Percentiles rank a stretch among this genome's conserved stretches.
Evolutionary conservation across 129 eudicot genomes (phyloP).

Genomic region (Artemisia annua): DNA sequence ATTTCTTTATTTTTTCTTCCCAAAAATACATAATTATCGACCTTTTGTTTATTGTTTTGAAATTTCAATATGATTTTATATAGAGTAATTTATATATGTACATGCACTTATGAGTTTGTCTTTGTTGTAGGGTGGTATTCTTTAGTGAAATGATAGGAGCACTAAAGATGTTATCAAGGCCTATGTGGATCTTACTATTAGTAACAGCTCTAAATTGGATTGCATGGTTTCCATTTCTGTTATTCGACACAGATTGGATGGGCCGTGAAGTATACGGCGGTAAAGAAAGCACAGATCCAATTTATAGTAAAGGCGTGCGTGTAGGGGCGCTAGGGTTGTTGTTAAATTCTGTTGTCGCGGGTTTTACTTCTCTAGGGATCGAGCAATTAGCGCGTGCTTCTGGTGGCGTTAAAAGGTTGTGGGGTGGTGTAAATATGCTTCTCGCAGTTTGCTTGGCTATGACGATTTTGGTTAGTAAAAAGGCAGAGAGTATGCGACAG

Average conservation of each 20-base stretch:
- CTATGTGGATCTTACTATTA: constrained; percentile 68
- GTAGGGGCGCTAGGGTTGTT: constrained; percentile 73
- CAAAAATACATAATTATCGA: too few species aligned
- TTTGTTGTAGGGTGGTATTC: constrained; percentile 21
- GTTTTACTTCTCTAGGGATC: constrained; percentile 54
- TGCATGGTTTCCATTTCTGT: constrained; percentile 87
- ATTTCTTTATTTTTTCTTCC: too few species aligned
- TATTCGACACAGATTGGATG: constrained; percentile 95
- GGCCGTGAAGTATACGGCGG: constrained; percentile 83
- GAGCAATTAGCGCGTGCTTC: constrained; percentile 35
- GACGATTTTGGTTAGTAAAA: constrained; percentile 66
- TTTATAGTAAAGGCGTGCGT: constrained; percentile 58
- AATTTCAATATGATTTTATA: too few species aligned
- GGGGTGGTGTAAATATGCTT: constrained; percentile 75
- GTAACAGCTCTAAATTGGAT: constrained; percentile 83
- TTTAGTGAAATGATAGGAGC: constrained; percentile 63
- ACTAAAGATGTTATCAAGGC: constrained; percentile 51
- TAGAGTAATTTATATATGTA: too few species aligned
- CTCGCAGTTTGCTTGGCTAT: constrained; percentile 56
- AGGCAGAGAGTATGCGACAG: constrained; percentile 41
- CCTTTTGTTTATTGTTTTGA: too few species aligned
- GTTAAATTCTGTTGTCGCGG: constrained; percentile 66
- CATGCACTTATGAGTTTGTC: too few species aligned
- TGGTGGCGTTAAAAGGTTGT: constrained; percentile 67
- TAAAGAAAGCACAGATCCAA: constrained; percentile 23